Conservation (phyloP, 306 rosid genomes). For the Vachellia pachyceras region DNA sequence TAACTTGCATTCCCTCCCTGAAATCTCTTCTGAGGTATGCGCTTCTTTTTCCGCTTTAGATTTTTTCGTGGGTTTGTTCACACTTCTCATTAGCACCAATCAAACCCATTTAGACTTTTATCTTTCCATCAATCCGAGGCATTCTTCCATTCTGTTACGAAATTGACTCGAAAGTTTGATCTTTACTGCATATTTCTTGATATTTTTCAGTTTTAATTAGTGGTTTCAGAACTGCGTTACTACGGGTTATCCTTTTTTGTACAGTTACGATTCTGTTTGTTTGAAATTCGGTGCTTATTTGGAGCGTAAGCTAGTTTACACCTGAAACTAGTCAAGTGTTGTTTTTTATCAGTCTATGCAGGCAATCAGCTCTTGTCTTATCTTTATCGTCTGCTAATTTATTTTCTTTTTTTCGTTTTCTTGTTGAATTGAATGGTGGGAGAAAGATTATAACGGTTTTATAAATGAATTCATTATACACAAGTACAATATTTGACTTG, state of each 20-base stretch:
- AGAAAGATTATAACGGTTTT: not conserved
- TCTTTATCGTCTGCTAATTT: not conserved
- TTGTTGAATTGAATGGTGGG: conserved; percentile 20
- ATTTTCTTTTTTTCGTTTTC: not conserved
- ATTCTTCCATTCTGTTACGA: not conserved
- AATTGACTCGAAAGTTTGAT: not conserved
- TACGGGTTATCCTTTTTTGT: not conserved
- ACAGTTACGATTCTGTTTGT: not conserved
- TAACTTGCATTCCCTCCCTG: not conserved
- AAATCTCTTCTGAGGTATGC: conserved; percentile 46
- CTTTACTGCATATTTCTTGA: not conserved
- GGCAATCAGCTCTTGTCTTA: not conserved
- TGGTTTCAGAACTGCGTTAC: not conserved
- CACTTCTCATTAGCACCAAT: not conserved
- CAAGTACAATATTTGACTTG: not conserved
- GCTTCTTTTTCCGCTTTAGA: not conserved
- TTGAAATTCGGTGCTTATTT: not conserved
- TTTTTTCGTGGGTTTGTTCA: conserved; percentile 19
- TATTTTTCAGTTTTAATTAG: not conserved
- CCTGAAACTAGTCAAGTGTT: not conserved
- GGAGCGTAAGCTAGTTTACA: not conserved
- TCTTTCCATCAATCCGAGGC: conserved; percentile 9
- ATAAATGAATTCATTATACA: not conserved
- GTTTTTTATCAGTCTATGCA: conserved; percentile 19
- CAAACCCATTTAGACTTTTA: not conserved